Evolutionary conservation across 192 early-diverging fungal genomes (phyloP), one percentile per base, ranked within the genome.

Genomic region (Obelidium mucronatum): DNA sequence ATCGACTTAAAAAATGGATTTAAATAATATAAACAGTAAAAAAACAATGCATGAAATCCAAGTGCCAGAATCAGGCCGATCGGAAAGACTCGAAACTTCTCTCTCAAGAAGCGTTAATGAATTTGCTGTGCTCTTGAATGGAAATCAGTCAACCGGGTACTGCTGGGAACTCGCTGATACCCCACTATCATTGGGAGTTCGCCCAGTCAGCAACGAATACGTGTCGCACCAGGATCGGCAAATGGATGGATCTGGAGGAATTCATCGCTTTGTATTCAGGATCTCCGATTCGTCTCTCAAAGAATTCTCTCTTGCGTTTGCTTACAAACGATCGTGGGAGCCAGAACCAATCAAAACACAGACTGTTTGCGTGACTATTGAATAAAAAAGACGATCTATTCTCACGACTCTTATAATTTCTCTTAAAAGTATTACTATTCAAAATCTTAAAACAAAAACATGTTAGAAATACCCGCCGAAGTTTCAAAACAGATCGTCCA

Each of bases 301-400:
- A 33, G 8, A 15, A 8, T 3, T 64, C 24, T 3, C 3, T 22
- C 61, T 64, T 11, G 4, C 11, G 61, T 64, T 64, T 39, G 31
- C 28, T 4, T 64, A 64, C 37, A 64, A 64, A 39, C 61, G 61
- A 19, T 64, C 61, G 8, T 64, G 61, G 61, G 61, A 64, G 1
- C 37, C 61, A 0, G 61, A 64, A 64, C 31, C 61, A 13, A 35
- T 64, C 61, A 64, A 64, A 37, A 64, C 4, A 22, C 31, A 15
- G 4, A 35, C 24, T 3, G 61, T 64, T 48, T 19, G 44, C 44
- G 44, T 48, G 0, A 48, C 44, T 48, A 15, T 48, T 19, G n/a
- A n/a, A n/a, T n/a, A n/a, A n/a, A n/a, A n/a, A n/a, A n/a, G n/a
- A n/a, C n/a, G n/a, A n/a, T n/a, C n/a, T n/a, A n/a, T n/a, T n/a